Base-by-base conservation (phyloP, 2,329 filamentous ascomycete species). In the Aspergillus sp. region DNA sequence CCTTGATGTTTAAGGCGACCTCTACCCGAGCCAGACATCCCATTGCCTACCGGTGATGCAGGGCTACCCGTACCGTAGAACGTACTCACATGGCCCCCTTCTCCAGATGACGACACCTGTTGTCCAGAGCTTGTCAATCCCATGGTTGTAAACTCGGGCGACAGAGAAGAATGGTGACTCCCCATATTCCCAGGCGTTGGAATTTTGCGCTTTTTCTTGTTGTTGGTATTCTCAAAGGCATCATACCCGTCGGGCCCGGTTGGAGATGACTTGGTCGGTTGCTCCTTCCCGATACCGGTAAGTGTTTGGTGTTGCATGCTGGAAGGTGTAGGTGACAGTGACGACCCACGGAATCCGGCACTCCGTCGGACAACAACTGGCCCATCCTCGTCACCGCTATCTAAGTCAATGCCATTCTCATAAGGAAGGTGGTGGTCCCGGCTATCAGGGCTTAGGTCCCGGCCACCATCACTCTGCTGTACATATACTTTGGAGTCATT, bases 181-280 rank as follows among this genome's bases (percentile, higher is more conserved):
- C 78, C 84, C 13, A 86, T 81, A 66, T 90, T 89, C 17, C 90
- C 89, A 9, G 91, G 91, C 0, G 92, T 92, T 0, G 95, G 95
- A 38, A 99, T 98, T 77, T 99, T 99, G 65, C 95, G 85, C 76
- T 99, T 98, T 80, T 98, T 99, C 77, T 99, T 99, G 73, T 99
- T 99, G 74, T 96, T 98, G 36, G 91, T 96, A 68, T 98, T 98
- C 75, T 99, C 95, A 68, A 97, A 96, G 6, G 91, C 95, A 74
- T 99, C 95, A 73, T 98, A 98, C 13, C 93, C 92, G 72, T 98
- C 93, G 11, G 88, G 89, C 4, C 88, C 89, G 5, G 85, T 82
- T 22, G 88, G 86, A 12, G 90, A 91, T 43, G 83, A 83, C 48
- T 88, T 74, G 53, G 60, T 64, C 53, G 68, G 71, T 41, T 61